Percentiles rank a stretch among this genome's conserved stretches.
Conservation (phyloP, 2,329 filamentous ascomycete genomes). For the Blastomyces parvus region DNA sequence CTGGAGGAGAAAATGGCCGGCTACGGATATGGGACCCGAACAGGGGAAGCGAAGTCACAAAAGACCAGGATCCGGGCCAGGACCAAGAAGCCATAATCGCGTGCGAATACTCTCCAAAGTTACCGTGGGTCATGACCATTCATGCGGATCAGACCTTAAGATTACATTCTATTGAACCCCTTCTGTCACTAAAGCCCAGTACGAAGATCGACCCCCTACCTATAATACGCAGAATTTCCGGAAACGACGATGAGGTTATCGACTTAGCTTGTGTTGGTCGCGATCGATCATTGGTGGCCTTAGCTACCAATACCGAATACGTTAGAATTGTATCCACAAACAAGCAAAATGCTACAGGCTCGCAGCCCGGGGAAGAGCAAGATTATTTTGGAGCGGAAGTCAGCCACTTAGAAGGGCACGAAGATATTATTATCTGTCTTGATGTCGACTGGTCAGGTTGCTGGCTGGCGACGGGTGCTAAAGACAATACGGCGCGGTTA, state of each 20-base stretch:
- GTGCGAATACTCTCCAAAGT: slow-evolving; percentile 54
- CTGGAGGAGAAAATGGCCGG: slow-evolving; percentile 73
- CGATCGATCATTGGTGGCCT: slow-evolving; percentile 69
- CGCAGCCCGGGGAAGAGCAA: slow-evolving; percentile 27
- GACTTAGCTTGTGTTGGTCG: slow-evolving; percentile 79
- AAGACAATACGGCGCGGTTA: slow-evolving; percentile 87
- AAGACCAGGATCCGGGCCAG: slow-evolving; percentile 54
- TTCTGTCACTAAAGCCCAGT: slow-evolving; percentile 29
- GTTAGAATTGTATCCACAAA: slow-evolving; percentile 66
- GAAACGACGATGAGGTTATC: slow-evolving; percentile 95
- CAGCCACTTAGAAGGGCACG: slow-evolving; percentile 75
- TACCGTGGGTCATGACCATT: slow-evolving; percentile 67
- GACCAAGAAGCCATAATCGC: slow-evolving; percentile 62
- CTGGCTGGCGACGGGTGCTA: slow-evolving; percentile 92
- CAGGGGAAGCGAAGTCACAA: slow-evolving; percentile 67
- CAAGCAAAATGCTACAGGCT: slow-evolving; percentile 15
- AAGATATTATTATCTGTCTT: slow-evolving; percentile 90
- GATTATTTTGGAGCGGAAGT: slow-evolving; percentile 84
- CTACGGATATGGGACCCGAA: slow-evolving; percentile 75
- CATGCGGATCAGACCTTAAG: slow-evolving; percentile 84
- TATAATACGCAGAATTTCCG: slow-evolving; percentile 70
- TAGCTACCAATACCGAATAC: slow-evolving; percentile 93
- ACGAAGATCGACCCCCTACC: slow-evolving; percentile 49
- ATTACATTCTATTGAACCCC: slow-evolving; percentile 51
- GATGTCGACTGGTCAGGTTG: slow-evolving; percentile 95